phyloP scores from a whole-genome alignment of 2,329 filamentous ascomycete genomes.

The Colletotrichum lindemuthianum region DNA sequence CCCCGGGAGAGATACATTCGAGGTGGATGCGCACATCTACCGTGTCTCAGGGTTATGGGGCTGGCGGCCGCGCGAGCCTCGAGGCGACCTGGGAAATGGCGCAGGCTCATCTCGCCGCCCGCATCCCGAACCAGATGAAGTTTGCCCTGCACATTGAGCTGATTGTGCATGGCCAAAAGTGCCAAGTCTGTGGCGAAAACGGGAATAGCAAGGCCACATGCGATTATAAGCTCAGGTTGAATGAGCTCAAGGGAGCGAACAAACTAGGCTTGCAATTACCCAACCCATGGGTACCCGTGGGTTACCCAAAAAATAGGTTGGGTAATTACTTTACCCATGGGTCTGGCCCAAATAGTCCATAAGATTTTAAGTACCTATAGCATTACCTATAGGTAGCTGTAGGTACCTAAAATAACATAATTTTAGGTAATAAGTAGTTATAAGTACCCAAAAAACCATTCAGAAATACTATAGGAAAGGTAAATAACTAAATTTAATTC shows the following conservation, averaged over 20 bases:
- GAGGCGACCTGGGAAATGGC: not conserved
- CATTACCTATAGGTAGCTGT: too few species aligned
- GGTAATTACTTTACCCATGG: too few species aligned
- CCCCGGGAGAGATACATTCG: constrained; percentile 7
- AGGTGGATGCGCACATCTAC: constrained; percentile 20
- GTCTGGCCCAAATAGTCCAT: too few species aligned
- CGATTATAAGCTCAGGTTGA: not conserved
- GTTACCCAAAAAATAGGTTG: too few species aligned
- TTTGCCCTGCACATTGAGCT: constrained; percentile 15
- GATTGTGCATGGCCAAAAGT: constrained; percentile 16
- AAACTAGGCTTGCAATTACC: too few species aligned
- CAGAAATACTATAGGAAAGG: too few species aligned
- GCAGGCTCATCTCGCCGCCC: constrained; percentile 11
- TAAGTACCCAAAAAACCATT: too few species aligned
- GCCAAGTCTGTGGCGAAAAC: constrained; percentile 12
- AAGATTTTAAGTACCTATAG: too few species aligned
- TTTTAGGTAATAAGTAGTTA: too few species aligned
- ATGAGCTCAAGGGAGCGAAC: not conserved
- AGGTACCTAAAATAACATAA: too few species aligned
- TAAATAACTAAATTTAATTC: too few species aligned
- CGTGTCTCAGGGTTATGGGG: constrained; percentile 17
- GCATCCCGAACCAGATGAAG: constrained; percentile 10
- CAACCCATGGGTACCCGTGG: too few species aligned
- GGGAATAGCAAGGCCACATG: not conserved
- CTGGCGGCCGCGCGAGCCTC: not conserved